phyloP scores from a whole-genome alignment of 164 flowering plant species.

The Protea cynaroides region DNA sequence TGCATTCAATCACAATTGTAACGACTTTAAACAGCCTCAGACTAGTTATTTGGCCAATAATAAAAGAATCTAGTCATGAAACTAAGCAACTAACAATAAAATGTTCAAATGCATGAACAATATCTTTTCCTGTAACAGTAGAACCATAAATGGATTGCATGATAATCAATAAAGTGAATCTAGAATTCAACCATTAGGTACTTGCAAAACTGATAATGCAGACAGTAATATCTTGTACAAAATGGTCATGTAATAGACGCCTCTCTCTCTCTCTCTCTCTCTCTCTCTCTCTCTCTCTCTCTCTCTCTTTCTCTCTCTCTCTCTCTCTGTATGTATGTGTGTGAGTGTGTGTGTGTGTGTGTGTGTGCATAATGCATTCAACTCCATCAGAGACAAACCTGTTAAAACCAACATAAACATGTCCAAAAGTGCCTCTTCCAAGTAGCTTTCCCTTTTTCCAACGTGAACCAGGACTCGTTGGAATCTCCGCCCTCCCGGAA shows the following conservation, averaged over 20 bases:
- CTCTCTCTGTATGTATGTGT: too few species aligned
- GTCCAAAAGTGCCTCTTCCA: conserved; percentile 95
- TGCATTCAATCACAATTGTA: too few species aligned
- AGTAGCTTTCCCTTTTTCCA: conserved; percentile 91
- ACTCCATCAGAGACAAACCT: conserved; percentile 33
- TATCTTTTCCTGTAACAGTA: too few species aligned
- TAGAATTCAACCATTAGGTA: background rate
- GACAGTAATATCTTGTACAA: background rate
- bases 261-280: too few species aligned
- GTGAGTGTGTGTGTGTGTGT: background rate
- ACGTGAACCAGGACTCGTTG: conserved; percentile 71
- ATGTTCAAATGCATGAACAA: background rate
- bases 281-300: too few species aligned
- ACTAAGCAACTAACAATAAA: background rate
- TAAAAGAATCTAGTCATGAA: too few species aligned
- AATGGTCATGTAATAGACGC: background rate
- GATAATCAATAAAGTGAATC: background rate
- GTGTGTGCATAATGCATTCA: background rate
- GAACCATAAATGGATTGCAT: background rate
- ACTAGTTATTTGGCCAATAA: too few species aligned
- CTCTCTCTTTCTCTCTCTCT: too few species aligned
- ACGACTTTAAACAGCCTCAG: too few species aligned
- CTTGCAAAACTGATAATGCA: background rate
- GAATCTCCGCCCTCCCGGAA: conserved; percentile 81
- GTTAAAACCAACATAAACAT: conserved; percentile 88